Evolutionary conservation across 371 early-diverging fungal genomes (phyloP).

Genomic region (Rhizopus microsporus): DNA sequence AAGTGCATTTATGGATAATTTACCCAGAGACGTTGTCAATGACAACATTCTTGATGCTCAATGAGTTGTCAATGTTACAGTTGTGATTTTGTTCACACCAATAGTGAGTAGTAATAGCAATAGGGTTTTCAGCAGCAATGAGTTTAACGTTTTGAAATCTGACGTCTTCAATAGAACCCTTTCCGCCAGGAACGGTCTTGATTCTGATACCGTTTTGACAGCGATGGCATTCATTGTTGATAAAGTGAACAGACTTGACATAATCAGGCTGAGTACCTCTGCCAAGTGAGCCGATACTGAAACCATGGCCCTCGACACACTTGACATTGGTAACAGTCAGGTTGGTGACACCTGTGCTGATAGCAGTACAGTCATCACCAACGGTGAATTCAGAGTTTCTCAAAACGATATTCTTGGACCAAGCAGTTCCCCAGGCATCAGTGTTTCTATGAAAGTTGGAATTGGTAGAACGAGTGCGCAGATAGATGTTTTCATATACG

Average conservation of each 20-base stretch:
- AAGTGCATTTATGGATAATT: not conserved
- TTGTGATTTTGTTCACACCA: conserved; percentile 34
- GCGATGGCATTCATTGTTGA: conserved; percentile 25
- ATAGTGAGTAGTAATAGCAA: conserved; percentile 38
- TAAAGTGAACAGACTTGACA: conserved; percentile 25
- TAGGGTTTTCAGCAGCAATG: conserved; percentile 29
- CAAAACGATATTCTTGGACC: conserved; percentile 28
- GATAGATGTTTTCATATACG: conserved; percentile 20
- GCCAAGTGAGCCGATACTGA: conserved; percentile 40
- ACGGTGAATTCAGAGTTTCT: conserved; percentile 21
- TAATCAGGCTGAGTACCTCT: conserved; percentile 27
- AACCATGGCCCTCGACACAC: conserved; percentile 36
- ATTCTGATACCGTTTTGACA: conserved; percentile 45
- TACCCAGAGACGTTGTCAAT: conserved; percentile 31
- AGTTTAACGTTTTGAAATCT: conserved; percentile 26
- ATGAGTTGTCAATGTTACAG: conserved; percentile 20
- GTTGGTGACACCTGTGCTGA: conserved; percentile 34
- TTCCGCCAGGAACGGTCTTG: conserved; percentile 42
- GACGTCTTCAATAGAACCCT: conserved; percentile 27
- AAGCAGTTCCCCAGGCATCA: conserved; percentile 36
- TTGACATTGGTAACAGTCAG: conserved; percentile 26
- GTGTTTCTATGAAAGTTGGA: conserved; percentile 31
- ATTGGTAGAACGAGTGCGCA: conserved; percentile 29
- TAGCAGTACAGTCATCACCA: conserved; percentile 42
- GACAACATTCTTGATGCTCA: conserved; percentile 27